Evolutionary conservation across 768 basidiomycete species (phyloP), one percentile per base, ranked within the genome.

Genomic region (Lyophyllum semitale): DNA sequence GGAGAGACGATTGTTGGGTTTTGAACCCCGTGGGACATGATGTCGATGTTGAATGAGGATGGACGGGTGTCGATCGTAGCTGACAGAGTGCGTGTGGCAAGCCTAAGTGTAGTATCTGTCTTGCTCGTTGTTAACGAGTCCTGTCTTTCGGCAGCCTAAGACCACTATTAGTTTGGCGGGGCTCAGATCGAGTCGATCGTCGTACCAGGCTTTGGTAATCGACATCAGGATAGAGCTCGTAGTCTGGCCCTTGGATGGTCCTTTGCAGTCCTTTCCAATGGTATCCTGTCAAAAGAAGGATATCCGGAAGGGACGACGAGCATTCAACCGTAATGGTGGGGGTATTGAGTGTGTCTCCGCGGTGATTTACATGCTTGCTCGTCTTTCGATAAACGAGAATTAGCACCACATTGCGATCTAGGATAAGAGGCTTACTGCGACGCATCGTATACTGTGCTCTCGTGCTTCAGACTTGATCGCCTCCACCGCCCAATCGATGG

Each of bases 301-400:
- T 62, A 48, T 68, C 55, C 62, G 73, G 51, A 61, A 58, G 44
- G 38, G 65, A 60, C 22, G 66, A 67, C 64, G 67, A 64, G 63
- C 73, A 66, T 51, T 69, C 68, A n/a, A 69, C 59, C 47, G 63
- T 76, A 55, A 57, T 63, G 8, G 72, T 71, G 11, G 70, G 69
- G 22, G 63, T 61, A 48, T 71, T 70, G 11, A 71, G 57, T 9
- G 68, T 72, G 54, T 73, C 72, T 26, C 69, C 72, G 11, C 72
- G 68, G 60, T 70, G 66, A 37, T 62, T 63, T 18, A 73, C 64
- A 48, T 65, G 66, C 54, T 66, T 68, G 17, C 55, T 67, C 2
- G 70, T 54, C 70, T 71, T 42, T 27, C 29, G 12, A 23, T 38
- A 4, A 4, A 33, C 41, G 40, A 20, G 8, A 23, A 12, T 47